Conservation (phyloP, 176 grass and related monocot species). For the Coix lacrymajobi region DNA sequence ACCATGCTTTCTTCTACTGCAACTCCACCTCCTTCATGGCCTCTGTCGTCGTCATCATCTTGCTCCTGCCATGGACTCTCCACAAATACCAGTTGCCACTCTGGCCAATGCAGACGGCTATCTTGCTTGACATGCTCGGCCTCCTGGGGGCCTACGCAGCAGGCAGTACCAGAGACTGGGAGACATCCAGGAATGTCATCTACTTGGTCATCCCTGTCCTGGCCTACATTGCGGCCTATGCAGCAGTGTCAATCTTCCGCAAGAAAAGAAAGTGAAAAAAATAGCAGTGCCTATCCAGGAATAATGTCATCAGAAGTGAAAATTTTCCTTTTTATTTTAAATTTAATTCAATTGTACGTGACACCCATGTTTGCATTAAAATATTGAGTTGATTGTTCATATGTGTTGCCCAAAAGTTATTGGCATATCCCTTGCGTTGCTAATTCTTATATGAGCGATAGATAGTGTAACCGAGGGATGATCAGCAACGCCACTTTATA, state of each 20-base stretch:
- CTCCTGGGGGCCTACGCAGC: slow-evolving; percentile 52
- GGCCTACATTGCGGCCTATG: slow-evolving; percentile 19
- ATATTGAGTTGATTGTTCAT: not conserved
- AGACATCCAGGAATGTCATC: slow-evolving; percentile 31
- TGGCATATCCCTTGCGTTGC: not conserved
- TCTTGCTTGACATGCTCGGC: slow-evolving; percentile 38
- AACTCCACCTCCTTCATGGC: slow-evolving; percentile 44
- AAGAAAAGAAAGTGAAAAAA: not conserved
- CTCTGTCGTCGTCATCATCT: slow-evolving; percentile 31
- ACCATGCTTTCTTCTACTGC: slow-evolving; percentile 40
- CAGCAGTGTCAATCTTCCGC: not conserved
- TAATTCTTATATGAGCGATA: not conserved
- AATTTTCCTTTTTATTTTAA: not conserved
- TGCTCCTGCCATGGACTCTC: slow-evolving; percentile 6
- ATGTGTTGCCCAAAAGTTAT: not conserved
- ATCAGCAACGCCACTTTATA: too few species aligned
- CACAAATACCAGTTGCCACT: not conserved
- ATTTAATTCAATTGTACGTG: not conserved
- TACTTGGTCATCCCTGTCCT: slow-evolving; percentile 31
- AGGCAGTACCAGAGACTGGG: slow-evolving; percentile 26
- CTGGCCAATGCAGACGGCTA: slow-evolving; percentile 29
- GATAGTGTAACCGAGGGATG: not conserved
- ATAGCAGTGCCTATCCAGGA: too few species aligned
- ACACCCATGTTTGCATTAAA: not conserved
- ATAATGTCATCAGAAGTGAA: not conserved